Conservation (phyloP, 225 moss, liverwort and hornwort genomes). For the Antitrichia curtipendula region DNA sequence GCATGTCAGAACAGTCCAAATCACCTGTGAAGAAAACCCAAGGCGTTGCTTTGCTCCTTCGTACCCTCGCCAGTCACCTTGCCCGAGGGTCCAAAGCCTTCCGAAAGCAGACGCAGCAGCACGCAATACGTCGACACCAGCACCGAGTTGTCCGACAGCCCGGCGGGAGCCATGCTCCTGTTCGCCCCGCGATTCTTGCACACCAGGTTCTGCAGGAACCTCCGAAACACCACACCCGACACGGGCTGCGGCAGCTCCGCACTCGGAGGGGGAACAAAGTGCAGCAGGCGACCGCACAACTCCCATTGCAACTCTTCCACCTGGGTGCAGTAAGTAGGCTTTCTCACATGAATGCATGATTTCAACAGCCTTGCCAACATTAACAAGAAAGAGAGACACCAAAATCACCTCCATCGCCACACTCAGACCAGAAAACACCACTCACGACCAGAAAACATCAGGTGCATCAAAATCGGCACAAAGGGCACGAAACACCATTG, state of each 20-base stretch:
- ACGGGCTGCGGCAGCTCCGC: constrained; percentile 49
- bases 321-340: not conserved
- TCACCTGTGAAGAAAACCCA: constrained; percentile 74
- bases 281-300: constrained; percentile 74
- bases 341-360: not conserved
- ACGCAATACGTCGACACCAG: constrained; percentile 91
- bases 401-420: not conserved
- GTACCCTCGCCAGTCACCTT: constrained; percentile 47
- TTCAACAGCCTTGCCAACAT: not conserved
- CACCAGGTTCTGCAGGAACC: constrained; percentile 66
- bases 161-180: constrained; percentile 90
- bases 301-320: constrained; percentile 99
- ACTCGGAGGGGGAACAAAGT: constrained; percentile 69
- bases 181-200: constrained; percentile 86
- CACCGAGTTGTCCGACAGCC: constrained; percentile 98
- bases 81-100: constrained; percentile 53
- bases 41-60: constrained; percentile 46
- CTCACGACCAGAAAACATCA: not conserved
- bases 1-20: not conserved
- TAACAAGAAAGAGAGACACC: not conserved
- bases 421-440: not conserved
- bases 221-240: constrained; percentile 72
- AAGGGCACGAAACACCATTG: not conserved
- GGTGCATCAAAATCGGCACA: not conserved
- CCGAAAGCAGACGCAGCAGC: constrained; percentile 77